Evolutionary conservation across 495 filamentous ascomycete genomes (phyloP), one percentile per base, ranked within the genome.

Genomic region (Penicillium desertorum): DNA sequence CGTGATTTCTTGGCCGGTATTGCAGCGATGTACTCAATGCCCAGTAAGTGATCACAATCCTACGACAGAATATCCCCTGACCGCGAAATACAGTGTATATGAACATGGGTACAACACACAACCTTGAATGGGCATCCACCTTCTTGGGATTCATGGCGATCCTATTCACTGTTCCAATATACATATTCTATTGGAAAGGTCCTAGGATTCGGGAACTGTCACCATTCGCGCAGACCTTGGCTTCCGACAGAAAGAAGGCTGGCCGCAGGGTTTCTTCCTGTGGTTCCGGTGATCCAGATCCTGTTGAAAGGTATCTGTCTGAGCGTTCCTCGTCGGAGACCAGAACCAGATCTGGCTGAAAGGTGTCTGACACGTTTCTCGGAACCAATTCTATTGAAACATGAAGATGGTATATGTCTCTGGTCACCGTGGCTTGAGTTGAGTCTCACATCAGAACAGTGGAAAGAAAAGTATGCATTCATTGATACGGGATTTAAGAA

Each of bases 181-280:
- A 78, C 54, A 59, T 80, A 7, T 78, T 81, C 57, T 81, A 80
- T 53, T 74, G 67, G 65, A 75, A 79, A 34, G 78, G 78, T 0
- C 75, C 78, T 2, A 29, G 52, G 14, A 76, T 81, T 41, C 63
- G 79, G 12, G 72, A 69, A 39, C 67, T 54, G 55, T 79, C 73
- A 8, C 78, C 78, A 25, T 80, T 81, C 50, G 78, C 79, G 12
- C 66, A 69, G 51, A 59, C 51, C 2, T 34, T 71, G 48, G 69
- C 62, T 29, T 45, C 62, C 1, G 69, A 70, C 61, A 54, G 67
- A 43, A 68, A 68, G 59, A 54, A 60, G 25, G 61, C 64, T 47
- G 62, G 64, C 22, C 60, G 61, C 17, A 64, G 43, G 32, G 61
- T 70, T 16, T 70, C 64, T 1, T 59, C 62, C 16, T 71, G 69